Evolutionary conservation across 148 eudicot genomes (phyloP).

Genomic region (Rhododendron molle): DNA sequence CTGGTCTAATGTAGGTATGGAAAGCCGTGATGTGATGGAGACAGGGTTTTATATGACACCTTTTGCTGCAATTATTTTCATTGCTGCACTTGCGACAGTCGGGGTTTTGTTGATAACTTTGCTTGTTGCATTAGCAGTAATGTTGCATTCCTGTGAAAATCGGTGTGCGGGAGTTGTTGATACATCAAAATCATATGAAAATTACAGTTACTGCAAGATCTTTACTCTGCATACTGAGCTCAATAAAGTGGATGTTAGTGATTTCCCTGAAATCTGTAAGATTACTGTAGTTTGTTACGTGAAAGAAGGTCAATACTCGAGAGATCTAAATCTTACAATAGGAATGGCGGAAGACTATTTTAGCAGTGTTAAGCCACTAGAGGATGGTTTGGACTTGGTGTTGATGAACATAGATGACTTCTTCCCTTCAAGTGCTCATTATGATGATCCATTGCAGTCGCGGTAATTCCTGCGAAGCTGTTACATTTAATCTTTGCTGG

Average conservation of each 20-base stretch:
- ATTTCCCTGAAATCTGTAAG: conserved; percentile 30
- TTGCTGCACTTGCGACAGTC: conserved; percentile 26
- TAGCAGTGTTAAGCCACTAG: conserved; percentile 3
- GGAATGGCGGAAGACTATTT: conserved; percentile 25
- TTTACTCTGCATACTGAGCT: conserved; percentile 33
- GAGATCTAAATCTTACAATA: conserved; percentile 25
- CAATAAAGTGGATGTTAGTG: conserved; percentile 20
- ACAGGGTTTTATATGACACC: conserved; percentile 36
- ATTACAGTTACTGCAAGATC: conserved; percentile 24
- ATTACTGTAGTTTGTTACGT: conserved; percentile 19
- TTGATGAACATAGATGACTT: conserved; percentile 39
- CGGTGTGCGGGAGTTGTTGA: conserved; percentile 23
- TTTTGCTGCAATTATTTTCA: conserved; percentile 34
- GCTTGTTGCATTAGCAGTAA: conserved; percentile 30
- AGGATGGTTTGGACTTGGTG: conserved; percentile 24
- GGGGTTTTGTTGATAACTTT: conserved; percentile 29
- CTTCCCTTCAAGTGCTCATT: conserved; percentile 7
- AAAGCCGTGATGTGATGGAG: conserved; percentile 24
- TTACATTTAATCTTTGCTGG: not conserved
- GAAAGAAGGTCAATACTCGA: conserved; percentile 27
- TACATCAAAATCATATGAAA: conserved; percentile 7
- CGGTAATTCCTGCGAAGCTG: conserved; percentile 13
- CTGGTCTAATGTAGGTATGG: conserved; percentile 29
- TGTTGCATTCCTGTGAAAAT: conserved; percentile 38
- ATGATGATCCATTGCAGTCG: not conserved